Evolutionary conservation across 139 green algal genomes (phyloP).

Genomic region (Edaphochlamys debaryana): DNA sequence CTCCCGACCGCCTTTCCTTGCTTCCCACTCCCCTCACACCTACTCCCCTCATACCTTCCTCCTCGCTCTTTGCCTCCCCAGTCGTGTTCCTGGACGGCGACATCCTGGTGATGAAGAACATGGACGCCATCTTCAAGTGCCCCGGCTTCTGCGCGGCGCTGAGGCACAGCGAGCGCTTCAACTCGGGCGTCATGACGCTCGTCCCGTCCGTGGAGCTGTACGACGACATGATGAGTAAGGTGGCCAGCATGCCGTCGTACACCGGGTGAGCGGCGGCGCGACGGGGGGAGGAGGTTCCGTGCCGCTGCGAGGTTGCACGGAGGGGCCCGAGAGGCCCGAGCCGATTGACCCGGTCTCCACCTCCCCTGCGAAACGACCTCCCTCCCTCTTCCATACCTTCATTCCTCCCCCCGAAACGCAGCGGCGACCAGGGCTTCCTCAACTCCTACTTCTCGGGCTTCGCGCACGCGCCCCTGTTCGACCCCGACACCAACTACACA

Average conservation of each 20-base stretch:
- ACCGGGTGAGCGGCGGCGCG: constrained; percentile 60
- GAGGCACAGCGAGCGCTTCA: constrained; percentile 80
- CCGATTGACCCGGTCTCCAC: too few relatives aligned
- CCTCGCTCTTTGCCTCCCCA: constrained; percentile 6
- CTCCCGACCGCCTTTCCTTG: too few relatives aligned
- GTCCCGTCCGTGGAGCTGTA: constrained; percentile 59
- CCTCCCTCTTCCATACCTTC: too few relatives aligned
- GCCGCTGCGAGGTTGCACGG: too few relatives aligned
- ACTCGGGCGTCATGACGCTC: constrained; percentile 79
- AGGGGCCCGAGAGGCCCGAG: too few relatives aligned
- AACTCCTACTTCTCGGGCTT: constrained; percentile 79
- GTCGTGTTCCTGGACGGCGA: constrained; percentile 85
- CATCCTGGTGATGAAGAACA: constrained; percentile 68
- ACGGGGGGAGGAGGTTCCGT: too few relatives aligned
- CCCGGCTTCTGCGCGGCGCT: constrained; percentile 78
- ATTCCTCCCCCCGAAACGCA: too few relatives aligned
- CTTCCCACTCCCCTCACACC: neutral
- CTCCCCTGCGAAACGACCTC: too few relatives aligned
- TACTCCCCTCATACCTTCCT: too few relatives aligned
- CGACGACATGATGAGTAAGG: constrained; percentile 73
- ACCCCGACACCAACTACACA: constrained; percentile 56
- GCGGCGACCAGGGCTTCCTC: constrained; percentile 80
- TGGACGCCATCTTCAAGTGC: constrained; percentile 79
- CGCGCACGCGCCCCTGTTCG: constrained; percentile 68
- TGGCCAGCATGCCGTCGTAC: constrained; percentile 69